Evolutionary conservation across 139 green algal genomes (phyloP), one percentile per base, ranked within the genome.

Genomic region (Micromonas commoda): DNA sequence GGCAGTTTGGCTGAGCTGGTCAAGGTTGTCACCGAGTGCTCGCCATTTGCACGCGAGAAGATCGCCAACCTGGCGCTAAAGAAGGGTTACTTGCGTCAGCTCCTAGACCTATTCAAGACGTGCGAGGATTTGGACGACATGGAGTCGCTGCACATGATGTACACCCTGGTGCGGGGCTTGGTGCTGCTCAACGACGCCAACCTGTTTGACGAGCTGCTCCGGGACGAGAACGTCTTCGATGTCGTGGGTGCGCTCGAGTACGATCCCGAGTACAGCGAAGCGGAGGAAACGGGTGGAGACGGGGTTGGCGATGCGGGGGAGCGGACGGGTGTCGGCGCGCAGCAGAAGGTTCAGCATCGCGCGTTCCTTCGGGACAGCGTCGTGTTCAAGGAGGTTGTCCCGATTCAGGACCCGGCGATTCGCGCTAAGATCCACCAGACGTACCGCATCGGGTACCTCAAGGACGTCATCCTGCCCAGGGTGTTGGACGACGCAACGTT

Each of bases 51-150:
- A 26, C 6, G 61, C 21, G 76, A 81, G 64, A 65, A 65, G n/a
- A 53, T 81, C 3, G 64, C 76, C 20, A 33, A 9, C n/a, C 21
- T 74, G 23, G 38, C 77, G 13, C 29, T 81, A n/a, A 51, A 66
- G n/a, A 72, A 75, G 26, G 76, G 38, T 63, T 53, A 75, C 38
- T 52, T 85, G 38, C 57, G 76, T 6, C 82, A 82, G 34, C 81
- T 99, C 66, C 79, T 97, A 34, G 89, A 96, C 52, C 54, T 97
- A 9, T 98, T 98, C 83, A 82, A 91, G 83, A 83, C 88, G 83
- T 91, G 85, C 53, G 94, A 99, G 81, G 95, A 99, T 80, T 45
- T 99, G 77, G 95, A 99, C 77, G 92, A 98, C 73, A 71, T 38
- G n/a, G 84, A 89, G 32, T 77, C 78, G 13, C 80, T 98, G 76